Evolutionary conservation across 202 grass and related monocot genomes (phyloP), one percentile per base, ranked within the genome.

Genomic region (Schoenoplectus triqueter): DNA sequence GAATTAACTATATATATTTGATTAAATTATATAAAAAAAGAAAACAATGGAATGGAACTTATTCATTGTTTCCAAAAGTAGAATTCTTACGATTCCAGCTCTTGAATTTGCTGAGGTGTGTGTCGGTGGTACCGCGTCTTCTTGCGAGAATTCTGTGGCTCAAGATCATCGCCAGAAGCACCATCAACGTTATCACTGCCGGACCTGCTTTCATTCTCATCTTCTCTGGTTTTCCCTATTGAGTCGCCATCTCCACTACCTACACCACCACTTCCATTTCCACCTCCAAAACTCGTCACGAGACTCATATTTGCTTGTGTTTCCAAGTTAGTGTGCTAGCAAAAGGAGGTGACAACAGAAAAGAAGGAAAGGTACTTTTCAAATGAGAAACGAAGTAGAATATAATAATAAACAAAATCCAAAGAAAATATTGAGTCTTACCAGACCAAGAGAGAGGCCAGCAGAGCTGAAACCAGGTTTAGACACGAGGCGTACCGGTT

Each of bases 41-140:
- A 46, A 72, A 31, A 31, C 1, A 85, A 73, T 64, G 1, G 1
- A n/a, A 18, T 0, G 0, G 22, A 19, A 47, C 41, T 57, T 55
- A 18, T 31, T 31, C 31, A 31, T 1, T 6, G 59, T 10, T 13
- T 40, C 5, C 17, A 31, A 31, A 78, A 9, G 8, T 22, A 50
- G 42, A 48, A 0, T 17, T 17, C 92, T 84, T 90, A 98, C 95
- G 85, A 89, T 78, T 98, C 95, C 64, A 98, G 95, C 41, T 98
- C 93, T 75, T 98, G 95, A 85, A 98, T 98, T 81, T 98, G 95
- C 85, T 93, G 95, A 71, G 95, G 95, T 9, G 95, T 98, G 81
- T 98, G 95, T 63, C 95, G 95, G 77, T 98, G 95, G 81, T 98
- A 98, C 41, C 95, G 80, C 82, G 92, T 98, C 85, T 95, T 95